A percentile compares a stretch with the other conserved stretches of the same genome.
These are phyloP conservation scores for Arachnomyces sp. DNA, from an alignment of 2,329 filamentous ascomycete genomes.

Conservation along the genomic window DNA sequence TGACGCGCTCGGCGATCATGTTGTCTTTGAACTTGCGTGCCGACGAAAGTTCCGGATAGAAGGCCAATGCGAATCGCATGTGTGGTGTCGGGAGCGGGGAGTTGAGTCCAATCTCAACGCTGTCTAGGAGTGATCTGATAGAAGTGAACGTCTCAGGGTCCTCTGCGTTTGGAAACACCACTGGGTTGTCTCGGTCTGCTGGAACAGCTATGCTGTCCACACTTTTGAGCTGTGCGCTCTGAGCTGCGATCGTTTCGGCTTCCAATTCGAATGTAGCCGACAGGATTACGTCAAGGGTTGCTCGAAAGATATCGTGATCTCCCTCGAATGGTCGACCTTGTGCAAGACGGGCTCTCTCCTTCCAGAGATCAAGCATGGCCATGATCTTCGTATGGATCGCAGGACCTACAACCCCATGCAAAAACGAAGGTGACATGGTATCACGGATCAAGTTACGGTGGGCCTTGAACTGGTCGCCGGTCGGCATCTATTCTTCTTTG, in stretches of 20 bases:
- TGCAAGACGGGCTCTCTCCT: conserved; percentile 20
- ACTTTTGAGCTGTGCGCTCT: too few species aligned
- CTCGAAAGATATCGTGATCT: conserved; percentile 26
- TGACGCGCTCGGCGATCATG: conserved; percentile 12
- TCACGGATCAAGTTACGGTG: background rate
- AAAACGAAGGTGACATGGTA: conserved; percentile 11
- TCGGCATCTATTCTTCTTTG: too few species aligned
- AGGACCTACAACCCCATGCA: conserved; percentile 21
- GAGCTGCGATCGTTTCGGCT: too few species aligned
- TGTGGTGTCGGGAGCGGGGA: conserved; percentile 8
- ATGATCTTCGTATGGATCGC: conserved; percentile 17
- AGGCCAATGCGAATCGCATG: too few species aligned
- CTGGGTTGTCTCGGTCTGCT: conserved; percentile 5
- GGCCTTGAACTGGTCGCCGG: background rate
- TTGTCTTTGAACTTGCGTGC: too few species aligned
- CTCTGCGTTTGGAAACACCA: conserved; percentile 5
- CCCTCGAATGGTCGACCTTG: conserved; percentile 25
- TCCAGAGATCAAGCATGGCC: conserved; percentile 24
- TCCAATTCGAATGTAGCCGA: conserved; percentile 23
- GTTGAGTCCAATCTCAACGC: conserved; percentile 12
- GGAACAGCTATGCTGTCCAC: too few species aligned
- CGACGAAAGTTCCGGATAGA: too few species aligned
- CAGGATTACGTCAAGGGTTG: conserved; percentile 34
- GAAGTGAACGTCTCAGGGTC: conserved; percentile 3
- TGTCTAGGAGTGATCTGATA: conserved; percentile 11